Conservation (phyloP, 176 grass and related monocot genomes). For the Paspalum vaginatum region DNA sequence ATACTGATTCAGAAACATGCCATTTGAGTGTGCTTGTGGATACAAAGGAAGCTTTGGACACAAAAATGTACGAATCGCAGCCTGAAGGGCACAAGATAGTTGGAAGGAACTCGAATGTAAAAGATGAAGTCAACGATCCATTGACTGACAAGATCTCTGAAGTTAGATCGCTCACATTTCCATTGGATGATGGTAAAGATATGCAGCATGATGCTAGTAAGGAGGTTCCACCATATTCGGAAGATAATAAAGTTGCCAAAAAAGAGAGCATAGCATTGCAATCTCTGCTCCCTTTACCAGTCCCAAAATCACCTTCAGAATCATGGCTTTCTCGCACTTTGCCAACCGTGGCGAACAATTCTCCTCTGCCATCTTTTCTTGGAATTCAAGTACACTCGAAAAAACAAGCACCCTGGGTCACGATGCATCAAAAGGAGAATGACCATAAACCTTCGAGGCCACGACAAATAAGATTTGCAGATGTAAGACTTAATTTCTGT, state of each 20-base stretch:
- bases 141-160: conserved; percentile 10
- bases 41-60: conserved; percentile 25
- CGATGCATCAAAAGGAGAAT: conserved; percentile 48
- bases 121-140: conserved; percentile 27
- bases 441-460: conserved; percentile 51
- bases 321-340: conserved; percentile 96
- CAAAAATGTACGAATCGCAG: conserved; percentile 24
- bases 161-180: conserved; percentile 6
- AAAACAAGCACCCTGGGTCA: conserved; percentile 59
- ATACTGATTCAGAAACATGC: conserved; percentile 41
- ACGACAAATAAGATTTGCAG: conserved; percentile 70
- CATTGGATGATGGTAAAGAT: conserved; percentile 41
- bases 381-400: conserved; percentile 82
- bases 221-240: conserved; percentile 9
- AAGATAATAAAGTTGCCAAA: conserved; percentile 30
- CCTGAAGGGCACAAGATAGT: conserved; percentile 24
- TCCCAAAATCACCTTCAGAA: conserved; percentile 94
- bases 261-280: conserved; percentile 43
- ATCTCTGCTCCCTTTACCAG: conserved; percentile 61
- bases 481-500: conserved; percentile 59
- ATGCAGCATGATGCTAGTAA: conserved; percentile 7
- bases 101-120: neutral
- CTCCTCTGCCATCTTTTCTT: conserved; percentile 66
- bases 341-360: conserved; percentile 70
- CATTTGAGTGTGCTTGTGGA: conserved; percentile 38